Conservation (phyloP, 116 monocot genomes). For the Cymodocea nodosa region DNA sequence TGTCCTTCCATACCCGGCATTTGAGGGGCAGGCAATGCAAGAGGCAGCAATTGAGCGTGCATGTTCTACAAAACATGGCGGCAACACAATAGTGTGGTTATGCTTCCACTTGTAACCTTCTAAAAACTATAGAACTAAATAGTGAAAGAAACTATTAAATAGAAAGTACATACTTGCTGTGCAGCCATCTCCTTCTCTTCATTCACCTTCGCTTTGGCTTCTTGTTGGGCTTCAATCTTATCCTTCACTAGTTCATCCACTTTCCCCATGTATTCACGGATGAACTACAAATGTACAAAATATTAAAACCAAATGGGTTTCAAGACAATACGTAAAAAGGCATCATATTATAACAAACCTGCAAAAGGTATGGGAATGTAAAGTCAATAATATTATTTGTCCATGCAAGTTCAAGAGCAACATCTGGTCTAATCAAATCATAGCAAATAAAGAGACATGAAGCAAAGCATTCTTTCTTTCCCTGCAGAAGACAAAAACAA, state of each 20-base stretch:
- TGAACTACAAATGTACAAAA: constrained; percentile 39
- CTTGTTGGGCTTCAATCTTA: constrained; percentile 67
- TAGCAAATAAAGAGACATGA: constrained; percentile 97
- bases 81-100: background rate
- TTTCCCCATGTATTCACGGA: constrained; percentile 95
- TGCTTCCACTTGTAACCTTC: background rate
- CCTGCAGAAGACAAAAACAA: constrained; percentile 56
- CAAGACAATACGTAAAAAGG: background rate
- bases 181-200: constrained; percentile 96
- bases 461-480: constrained; percentile 99
- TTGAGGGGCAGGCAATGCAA: constrained; percentile 87
- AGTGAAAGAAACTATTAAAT: background rate
- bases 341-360: constrained; percentile 26
- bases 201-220: constrained; percentile 78
- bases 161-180: constrained; percentile 56
- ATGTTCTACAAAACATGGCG: constrained; percentile 60
- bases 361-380: constrained; percentile 91
- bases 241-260: constrained; percentile 94
- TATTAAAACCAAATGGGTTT: background rate
- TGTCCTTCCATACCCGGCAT: constrained; percentile 75
- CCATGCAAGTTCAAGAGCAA: constrained; percentile 97
- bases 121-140: background rate
- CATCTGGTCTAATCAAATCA: constrained; percentile 88
- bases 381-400: constrained; percentile 96
- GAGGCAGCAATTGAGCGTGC: constrained; percentile 96